phyloP scores from a whole-genome alignment of 306 rosid species.

The Ormosia semicastrata region DNA sequence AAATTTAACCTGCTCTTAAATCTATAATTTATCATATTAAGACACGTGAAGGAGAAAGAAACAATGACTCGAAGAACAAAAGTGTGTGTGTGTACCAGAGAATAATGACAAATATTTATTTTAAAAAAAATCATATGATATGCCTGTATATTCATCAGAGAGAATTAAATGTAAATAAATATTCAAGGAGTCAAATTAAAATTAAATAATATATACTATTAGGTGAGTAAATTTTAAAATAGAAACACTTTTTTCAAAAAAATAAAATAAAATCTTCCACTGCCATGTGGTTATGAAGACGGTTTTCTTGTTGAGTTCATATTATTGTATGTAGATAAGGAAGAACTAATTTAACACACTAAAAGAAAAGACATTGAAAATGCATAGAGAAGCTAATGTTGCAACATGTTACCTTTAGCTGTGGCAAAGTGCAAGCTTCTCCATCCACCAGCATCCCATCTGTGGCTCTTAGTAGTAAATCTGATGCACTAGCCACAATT shows the following conservation, averaged over 20 bases:
- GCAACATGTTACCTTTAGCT: conserved; percentile 67
- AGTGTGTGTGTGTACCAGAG: background rate
- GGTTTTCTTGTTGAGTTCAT: background rate
- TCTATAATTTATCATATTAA: background rate
- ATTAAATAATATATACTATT: background rate
- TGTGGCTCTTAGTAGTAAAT: conserved; percentile 91
- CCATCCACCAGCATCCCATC: conserved; percentile 99
- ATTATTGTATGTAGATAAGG: background rate
- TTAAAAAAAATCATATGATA: background rate
- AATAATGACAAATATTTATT: background rate
- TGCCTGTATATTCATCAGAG: background rate
- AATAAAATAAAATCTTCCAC: background rate
- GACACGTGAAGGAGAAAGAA: background rate
- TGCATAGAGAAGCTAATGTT: conserved; percentile 1
- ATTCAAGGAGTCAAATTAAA: background rate
- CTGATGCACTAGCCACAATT: conserved; percentile 91
- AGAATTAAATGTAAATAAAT: background rate
- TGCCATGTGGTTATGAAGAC: background rate
- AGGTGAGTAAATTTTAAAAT: background rate
- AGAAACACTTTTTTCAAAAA: background rate
- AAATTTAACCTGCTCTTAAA: background rate
- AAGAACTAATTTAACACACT: background rate
- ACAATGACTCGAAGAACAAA: too few species aligned
- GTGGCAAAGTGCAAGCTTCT: conserved; percentile 97
- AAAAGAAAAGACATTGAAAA: background rate